phyloP scores from a whole-genome alignment of 2,329 filamentous ascomycete genomes.

The Epichloe sibirici region DNA sequence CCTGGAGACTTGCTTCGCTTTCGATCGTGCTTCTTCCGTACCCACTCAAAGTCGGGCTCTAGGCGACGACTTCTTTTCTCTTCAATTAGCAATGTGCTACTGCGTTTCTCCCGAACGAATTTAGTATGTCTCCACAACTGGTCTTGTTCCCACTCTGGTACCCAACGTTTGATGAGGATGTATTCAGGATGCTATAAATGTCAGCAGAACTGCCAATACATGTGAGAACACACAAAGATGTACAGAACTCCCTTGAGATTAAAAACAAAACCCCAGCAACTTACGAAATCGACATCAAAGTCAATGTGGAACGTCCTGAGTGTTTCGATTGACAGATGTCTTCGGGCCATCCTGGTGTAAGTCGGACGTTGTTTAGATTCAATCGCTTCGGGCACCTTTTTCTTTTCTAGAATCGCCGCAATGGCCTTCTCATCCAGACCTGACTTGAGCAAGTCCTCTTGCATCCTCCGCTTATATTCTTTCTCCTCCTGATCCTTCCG shows the following conservation, averaged over 20 bases:
- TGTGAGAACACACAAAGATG: no score
- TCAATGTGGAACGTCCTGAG: conserved; percentile 42
- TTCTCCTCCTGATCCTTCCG: conserved; percentile 37
- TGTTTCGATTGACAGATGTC: conserved; percentile 50
- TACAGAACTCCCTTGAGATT: no score
- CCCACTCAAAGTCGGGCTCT: conserved; percentile 40
- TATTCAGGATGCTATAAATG: conserved; percentile 49
- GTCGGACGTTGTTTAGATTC: conserved; percentile 30
- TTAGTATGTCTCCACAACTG: conserved; percentile 61
- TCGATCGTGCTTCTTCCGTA: conserved; percentile 43
- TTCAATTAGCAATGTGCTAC: conserved; percentile 35
- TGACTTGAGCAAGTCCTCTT: conserved; percentile 45
- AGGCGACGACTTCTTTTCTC: conserved; percentile 30
- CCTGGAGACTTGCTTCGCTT: conserved; percentile 42
- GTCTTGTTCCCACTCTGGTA: conserved; percentile 59
- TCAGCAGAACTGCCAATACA: not conserved
- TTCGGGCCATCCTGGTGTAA: conserved; percentile 51
- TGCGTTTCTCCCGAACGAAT: conserved; percentile 44
- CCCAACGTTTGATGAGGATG: conserved; percentile 61
- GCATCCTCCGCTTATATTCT: conserved; percentile 42
- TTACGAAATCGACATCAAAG: conserved; percentile 44
- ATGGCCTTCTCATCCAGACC: conserved; percentile 49
- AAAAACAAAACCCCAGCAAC: conserved; percentile 11
- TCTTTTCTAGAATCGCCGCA: conserved; percentile 44
- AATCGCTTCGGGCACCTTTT: conserved; percentile 30